Base-by-base conservation (phyloP, 1,284 basidiomycete species). In the Melanopsichium pennsylvanicum region DNA sequence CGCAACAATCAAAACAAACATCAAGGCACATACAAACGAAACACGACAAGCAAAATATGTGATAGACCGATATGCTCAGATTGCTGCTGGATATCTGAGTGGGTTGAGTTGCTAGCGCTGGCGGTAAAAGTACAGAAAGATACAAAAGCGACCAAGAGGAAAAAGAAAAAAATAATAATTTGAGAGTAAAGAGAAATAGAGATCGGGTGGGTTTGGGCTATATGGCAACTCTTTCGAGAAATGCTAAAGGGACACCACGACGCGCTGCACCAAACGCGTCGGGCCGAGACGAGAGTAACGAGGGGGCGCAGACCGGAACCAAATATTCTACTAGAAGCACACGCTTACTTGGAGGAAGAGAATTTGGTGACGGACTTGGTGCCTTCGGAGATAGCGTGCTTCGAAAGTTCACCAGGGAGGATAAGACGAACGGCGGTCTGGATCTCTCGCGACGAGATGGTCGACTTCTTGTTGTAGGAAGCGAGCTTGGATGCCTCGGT, bases 341-440 rank as follows among this genome's bases (percentile, higher is more conserved):
- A 23, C 59, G 52, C 32, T 64, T 70, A 70, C 67, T 70, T 70
- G 67, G 67, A 70, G 75, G 83, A 83, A 52, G 84, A 84, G 84
- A 83, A 85, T 83, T 85, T 85, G 83, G 85, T 86, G 42, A 80
- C 76, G 55, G 83, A 83, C 84, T 89, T 89, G 60, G 88, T 89
- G 37, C 90, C 90, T 83, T 91, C 90, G 18, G 89, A 90, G 83
- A 91, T 89, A 79, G 89, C 89, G 83, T 90, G 89, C 86, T 90
- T 90, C 75, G 88, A 87, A 51, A 89, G 84, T 82, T 90, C 88
- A 81, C 88, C 88, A 51, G 79, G 79, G 37, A 81, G 74, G 60
- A 81, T 81, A 42, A 81, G 73, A 26, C 79, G 77, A 41, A 79
- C 79, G 26, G 73, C 78, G 12, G 79, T 82, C 73, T 82, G 81